Evolutionary conservation across 306 rosid genomes (phyloP).

Genomic region (Echinosophora koreensis): DNA sequence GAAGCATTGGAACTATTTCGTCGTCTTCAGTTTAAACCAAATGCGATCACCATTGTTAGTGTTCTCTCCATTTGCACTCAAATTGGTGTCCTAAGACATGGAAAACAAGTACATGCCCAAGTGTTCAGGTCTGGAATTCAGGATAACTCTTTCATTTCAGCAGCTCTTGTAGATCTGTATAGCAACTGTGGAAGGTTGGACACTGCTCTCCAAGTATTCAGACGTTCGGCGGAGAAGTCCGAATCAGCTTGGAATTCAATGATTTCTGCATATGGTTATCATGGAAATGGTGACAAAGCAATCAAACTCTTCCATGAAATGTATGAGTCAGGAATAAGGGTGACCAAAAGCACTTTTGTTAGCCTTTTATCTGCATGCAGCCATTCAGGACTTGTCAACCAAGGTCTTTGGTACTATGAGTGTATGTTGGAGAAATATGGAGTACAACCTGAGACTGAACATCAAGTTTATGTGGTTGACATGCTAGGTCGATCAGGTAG

Average conservation of each 20-base stretch:
- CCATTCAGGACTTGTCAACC: slow-evolving; percentile 59
- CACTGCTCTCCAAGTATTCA: slow-evolving; percentile 58
- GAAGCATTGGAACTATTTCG: slow-evolving; percentile 58
- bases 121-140: slow-evolving; percentile 46
- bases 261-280: slow-evolving; percentile 65
- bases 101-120: slow-evolving; percentile 61
- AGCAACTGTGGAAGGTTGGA: slow-evolving; percentile 67
- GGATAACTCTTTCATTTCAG: slow-evolving; percentile 58
- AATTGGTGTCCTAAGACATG: slow-evolving; percentile 53
- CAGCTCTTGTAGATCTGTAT: slow-evolving; percentile 64
- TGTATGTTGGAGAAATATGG: slow-evolving; percentile 55
- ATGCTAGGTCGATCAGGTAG: slow-evolving; percentile 69
- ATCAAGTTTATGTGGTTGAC: slow-evolving; percentile 62
- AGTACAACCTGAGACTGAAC: slow-evolving; percentile 61
- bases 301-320: slow-evolving; percentile 57
- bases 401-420: slow-evolving; percentile 60
- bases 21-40: slow-evolving; percentile 52
- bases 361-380: slow-evolving; percentile 73
- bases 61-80: slow-evolving; percentile 68
- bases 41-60: slow-evolving; percentile 60
- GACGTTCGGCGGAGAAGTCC: slow-evolving; percentile 52
- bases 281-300: slow-evolving; percentile 61
- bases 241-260: slow-evolving; percentile 67
- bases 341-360: slow-evolving; percentile 65
- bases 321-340: slow-evolving; percentile 49